Conservation (phyloP, 768 basidiomycete species). For the Clathrus columnatus region DNA sequence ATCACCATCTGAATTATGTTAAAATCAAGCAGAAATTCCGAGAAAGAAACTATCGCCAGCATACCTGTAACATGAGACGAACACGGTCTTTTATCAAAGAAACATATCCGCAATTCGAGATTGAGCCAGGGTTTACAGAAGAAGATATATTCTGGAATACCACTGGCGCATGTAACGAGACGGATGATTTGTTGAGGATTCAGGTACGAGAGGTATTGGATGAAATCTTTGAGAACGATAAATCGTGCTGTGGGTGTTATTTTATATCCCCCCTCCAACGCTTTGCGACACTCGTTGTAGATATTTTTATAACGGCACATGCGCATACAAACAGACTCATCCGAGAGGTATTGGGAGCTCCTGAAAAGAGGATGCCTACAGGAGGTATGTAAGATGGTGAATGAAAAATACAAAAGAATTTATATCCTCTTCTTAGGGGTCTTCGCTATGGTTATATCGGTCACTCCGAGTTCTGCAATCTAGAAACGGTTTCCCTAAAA, state of each 20-base stretch:
- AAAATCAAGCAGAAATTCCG: slow-evolving; percentile 43
- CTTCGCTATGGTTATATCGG: too few relatives aligned
- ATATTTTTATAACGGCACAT: slow-evolving; percentile 63
- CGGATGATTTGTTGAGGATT: slow-evolving; percentile 31
- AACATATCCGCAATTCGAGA: slow-evolving; percentile 41
- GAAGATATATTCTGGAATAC: slow-evolving; percentile 53
- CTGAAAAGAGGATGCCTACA: slow-evolving; percentile 41
- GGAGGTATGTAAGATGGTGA: too few relatives aligned
- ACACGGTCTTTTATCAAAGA: slow-evolving; percentile 38
- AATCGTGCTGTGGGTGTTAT: slow-evolving; percentile 35
- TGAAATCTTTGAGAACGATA: slow-evolving; percentile 40
- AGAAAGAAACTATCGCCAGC: slow-evolving; percentile 50
- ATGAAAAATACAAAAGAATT: too few relatives aligned
- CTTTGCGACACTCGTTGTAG: slow-evolving; percentile 24
- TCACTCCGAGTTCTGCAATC: too few relatives aligned
- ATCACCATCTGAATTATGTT: not conserved
- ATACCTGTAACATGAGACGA: slow-evolving; percentile 63
- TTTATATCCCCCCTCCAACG: not conserved
- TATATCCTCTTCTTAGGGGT: too few relatives aligned
- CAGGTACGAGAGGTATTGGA: slow-evolving; percentile 48
- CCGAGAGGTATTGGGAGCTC: slow-evolving; percentile 38
- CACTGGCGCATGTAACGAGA: slow-evolving; percentile 49
- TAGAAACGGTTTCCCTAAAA: too few relatives aligned
- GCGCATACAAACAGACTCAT: slow-evolving; percentile 53
- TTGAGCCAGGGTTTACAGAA: slow-evolving; percentile 54